Conservation (phyloP, 306 rosid species). For the Trichosanthes truncata region DNA sequence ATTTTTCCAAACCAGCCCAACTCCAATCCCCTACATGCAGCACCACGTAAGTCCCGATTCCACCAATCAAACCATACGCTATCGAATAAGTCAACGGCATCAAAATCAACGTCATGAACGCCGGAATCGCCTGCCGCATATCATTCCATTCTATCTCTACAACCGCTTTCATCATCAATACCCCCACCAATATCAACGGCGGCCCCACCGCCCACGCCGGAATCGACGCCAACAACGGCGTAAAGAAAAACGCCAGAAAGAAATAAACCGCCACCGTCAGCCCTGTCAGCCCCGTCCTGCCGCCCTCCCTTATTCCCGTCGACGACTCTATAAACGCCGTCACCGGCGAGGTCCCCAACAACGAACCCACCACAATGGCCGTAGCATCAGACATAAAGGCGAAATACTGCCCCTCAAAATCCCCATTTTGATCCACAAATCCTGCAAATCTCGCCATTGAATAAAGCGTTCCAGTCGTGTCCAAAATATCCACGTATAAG, state of each 20-base stretch:
- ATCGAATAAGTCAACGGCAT: slow-evolving; percentile 90
- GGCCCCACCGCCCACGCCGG: slow-evolving; percentile 99
- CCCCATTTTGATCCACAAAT: slow-evolving; percentile 51
- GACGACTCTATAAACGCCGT: slow-evolving; percentile 85
- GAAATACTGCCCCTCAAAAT: slow-evolving; percentile 83
- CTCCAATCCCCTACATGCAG: slow-evolving; percentile 73
- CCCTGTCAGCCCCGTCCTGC: slow-evolving; percentile 85
- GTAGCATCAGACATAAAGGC: slow-evolving; percentile 97
- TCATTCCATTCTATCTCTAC: slow-evolving; percentile 89
- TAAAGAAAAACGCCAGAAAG: slow-evolving; percentile 64
- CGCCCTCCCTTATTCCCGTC: slow-evolving; percentile 92
- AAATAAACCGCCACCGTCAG: slow-evolving; percentile 62
- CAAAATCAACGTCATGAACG: slow-evolving; percentile 68
- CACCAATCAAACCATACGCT: slow-evolving; percentile 83
- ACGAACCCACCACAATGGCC: slow-evolving; percentile 76
- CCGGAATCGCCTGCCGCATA: slow-evolving; percentile 89
- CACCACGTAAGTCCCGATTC: slow-evolving; percentile 70
- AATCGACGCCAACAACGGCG: slow-evolving; percentile 90
- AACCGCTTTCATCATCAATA: slow-evolving; percentile 89
- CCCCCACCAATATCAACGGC: slow-evolving; percentile 89
- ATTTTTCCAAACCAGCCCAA: slow-evolving; percentile 13
- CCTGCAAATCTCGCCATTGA: slow-evolving; percentile 98
- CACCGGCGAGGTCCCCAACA: slow-evolving; percentile 85
- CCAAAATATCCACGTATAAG: slow-evolving; percentile 75
- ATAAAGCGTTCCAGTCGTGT: slow-evolving; percentile 78